A percentile compares a stretch with the other conserved stretches of the same genome.
These are phyloP conservation scores for Ophiosphaerella narmari DNA, from an alignment of 2,329 filamentous ascomycete species.

Conservation along the genomic window DNA sequence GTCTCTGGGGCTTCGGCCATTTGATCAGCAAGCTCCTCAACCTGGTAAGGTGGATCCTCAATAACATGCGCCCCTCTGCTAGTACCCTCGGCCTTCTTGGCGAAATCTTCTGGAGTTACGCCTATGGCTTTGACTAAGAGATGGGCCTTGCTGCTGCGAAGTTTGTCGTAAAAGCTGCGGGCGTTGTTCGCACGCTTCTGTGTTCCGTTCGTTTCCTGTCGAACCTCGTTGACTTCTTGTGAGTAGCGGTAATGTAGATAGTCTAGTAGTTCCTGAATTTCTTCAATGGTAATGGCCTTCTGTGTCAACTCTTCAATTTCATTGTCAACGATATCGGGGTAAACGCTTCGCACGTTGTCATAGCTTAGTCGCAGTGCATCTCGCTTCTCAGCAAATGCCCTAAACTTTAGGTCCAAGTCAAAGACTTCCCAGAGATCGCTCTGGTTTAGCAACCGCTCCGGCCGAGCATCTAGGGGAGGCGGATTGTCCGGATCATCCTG, in stretches of 20 bases:
- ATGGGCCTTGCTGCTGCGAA: constrained; percentile 79
- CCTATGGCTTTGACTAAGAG: constrained; percentile 86
- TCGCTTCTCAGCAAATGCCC: constrained; percentile 88
- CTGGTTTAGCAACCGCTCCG: constrained; percentile 88
- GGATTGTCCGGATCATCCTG: constrained; percentile 68
- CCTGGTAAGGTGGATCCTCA: constrained; percentile 79
- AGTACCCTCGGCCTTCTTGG: constrained; percentile 79
- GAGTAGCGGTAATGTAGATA: constrained; percentile 95
- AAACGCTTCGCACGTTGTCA: constrained; percentile 67
- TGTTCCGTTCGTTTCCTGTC: constrained; percentile 66
- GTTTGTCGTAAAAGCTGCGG: constrained; percentile 79
- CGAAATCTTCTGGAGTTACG: constrained; percentile 85
- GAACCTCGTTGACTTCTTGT: constrained; percentile 78
- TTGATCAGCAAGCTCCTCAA: constrained; percentile 84
- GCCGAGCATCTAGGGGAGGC: constrained; percentile 72
- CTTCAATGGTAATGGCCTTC: constrained; percentile 83
- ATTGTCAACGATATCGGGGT: constrained; percentile 67
- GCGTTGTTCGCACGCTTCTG: constrained; percentile 84
- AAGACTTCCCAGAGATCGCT: constrained; percentile 94
- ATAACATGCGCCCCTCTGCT: constrained; percentile 68
- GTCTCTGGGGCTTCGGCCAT: constrained; percentile 60
- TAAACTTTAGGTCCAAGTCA: constrained; percentile 93
- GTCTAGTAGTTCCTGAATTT: constrained; percentile 94
- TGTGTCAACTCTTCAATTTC: constrained; percentile 83
- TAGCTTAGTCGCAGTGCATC: constrained; percentile 81